Percentiles rank a stretch among this genome's conserved stretches.
These are phyloP conservation scores for Pseudopithomyces maydicus DNA, from an alignment of 2,329 filamentous ascomycete genomes.

Conservation along the genomic window DNA sequence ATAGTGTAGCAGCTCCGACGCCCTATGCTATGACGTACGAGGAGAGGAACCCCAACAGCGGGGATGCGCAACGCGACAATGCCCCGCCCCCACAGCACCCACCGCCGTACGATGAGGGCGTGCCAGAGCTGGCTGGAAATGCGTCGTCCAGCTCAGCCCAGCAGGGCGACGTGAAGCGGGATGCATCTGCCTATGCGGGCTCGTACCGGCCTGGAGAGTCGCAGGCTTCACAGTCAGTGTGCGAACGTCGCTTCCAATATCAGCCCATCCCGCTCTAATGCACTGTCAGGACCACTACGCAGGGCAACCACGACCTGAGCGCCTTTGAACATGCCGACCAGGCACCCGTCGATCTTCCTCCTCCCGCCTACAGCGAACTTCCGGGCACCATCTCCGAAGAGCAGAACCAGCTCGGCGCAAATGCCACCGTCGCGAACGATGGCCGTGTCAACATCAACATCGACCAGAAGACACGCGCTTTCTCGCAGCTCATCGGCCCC, in stretches of 20 bases:
- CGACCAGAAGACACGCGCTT: constrained; percentile 41
- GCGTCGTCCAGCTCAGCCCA: constrained; percentile 11
- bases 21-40: constrained; percentile 23
- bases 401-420: constrained; percentile 48
- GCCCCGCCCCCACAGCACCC: constrained; percentile 24
- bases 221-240: constrained; percentile 19
- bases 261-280: constrained; percentile 14
- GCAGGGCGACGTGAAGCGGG: constrained; percentile 21
- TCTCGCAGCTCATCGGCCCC: constrained; percentile 45
- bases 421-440: constrained; percentile 50
- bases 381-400: constrained; percentile 47
- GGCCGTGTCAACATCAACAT: constrained; percentile 50
- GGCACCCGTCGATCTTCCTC: constrained; percentile 31
- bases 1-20: not conserved
- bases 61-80: constrained; percentile 19
- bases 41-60: constrained; percentile 20
- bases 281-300: constrained; percentile 14
- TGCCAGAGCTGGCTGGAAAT: constrained; percentile 18
- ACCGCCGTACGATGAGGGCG: constrained; percentile 16
- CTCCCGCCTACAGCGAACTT: constrained; percentile 48
- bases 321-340: constrained; percentile 18
- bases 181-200: constrained; percentile 32
- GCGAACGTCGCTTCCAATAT: not conserved
- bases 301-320: constrained; percentile 20
- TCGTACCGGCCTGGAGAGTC: constrained; percentile 32